Evolutionary conservation across 1,139 yeast genomes (phyloP), one percentile per base, ranked within the genome.

Genomic region (Saccharomyces hybrid): DNA sequence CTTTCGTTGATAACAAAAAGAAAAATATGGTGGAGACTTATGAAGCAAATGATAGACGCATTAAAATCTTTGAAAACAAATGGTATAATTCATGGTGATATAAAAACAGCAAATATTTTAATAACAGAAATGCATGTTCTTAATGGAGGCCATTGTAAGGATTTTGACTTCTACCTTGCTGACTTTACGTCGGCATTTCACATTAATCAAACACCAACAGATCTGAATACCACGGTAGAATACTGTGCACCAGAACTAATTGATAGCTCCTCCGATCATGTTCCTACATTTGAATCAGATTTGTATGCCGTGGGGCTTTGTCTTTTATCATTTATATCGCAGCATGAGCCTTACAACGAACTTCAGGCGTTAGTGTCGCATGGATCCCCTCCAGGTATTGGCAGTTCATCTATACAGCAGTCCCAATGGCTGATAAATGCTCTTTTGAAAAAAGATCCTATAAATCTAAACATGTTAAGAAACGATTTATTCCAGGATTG

Each of bases 401-500:
- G 42, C 9, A 48, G 51, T 4, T 56, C 57, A 27, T 54, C 62
- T 8, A 55, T 58, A 13, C 62, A 59, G 23, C 58, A 60, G 46
- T 52, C 58, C 3, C 64, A 61, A 53, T 61, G 62, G 62, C 53
- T 61, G 34, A 54, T 61, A 32, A 60, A 57, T 49, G 60, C 60
- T 16, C 59, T 61, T 19, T 48, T 55, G 26, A 60, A 59, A 52
- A 53, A 55, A 25, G 58, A 58, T 29, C 62, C 64, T 6, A 54
- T 61, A 23, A 46, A 54, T 23, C 54, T 57, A 46, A 61, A 73
- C 82, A 87, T 34, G 78, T 74, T 62, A 69, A 73, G 61, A 80
- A 85, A 73, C 86, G 82, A 56, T 77, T 82, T 23, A 76, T 77
- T 3, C 86, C 86, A 65, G 78, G 78, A 47, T 19, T 61, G 64